Evolutionary conservation across 306 rosid genomes (phyloP).

Genomic region (Sphenostylis stenocarpa): DNA sequence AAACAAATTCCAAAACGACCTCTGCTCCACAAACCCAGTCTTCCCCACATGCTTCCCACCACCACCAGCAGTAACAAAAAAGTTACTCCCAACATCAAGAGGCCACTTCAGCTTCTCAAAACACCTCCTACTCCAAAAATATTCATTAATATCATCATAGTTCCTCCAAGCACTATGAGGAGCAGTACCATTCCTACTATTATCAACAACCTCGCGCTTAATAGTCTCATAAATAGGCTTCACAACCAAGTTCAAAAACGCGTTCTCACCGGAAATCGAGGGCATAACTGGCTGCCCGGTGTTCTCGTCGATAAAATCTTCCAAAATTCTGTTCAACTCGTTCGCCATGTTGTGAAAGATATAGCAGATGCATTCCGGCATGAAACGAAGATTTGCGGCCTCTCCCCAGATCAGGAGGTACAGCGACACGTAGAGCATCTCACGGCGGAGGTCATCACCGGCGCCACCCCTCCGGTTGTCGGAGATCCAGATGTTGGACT

Average conservation of each 20-base stretch:
- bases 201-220: conserved; percentile 72
- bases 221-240: conserved; percentile 87
- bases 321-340: conserved; percentile 77
- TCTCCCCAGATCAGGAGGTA: conserved; percentile 93
- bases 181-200: conserved; percentile 76
- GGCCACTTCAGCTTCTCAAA: conserved; percentile 96
- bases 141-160: conserved; percentile 91
- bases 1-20: conserved; percentile 88
- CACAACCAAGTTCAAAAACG: conserved; percentile 65
- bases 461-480: conserved; percentile 61
- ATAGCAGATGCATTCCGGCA: conserved; percentile 84
- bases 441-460: conserved; percentile 63
- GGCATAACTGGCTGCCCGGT: conserved; percentile 91
- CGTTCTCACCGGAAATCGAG: conserved; percentile 74
- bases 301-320: conserved; percentile 82
- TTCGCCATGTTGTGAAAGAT: conserved; percentile 87
- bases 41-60: conserved; percentile 76
- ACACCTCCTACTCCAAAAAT: conserved; percentile 88
- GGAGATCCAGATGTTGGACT: conserved; percentile 83
- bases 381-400: conserved; percentile 80
- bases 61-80: conserved; percentile 58
- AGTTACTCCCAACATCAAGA: conserved; percentile 68
- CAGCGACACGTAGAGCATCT: conserved; percentile 80
- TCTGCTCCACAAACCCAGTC: conserved; percentile 96
- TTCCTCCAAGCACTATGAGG: conserved; percentile 92